Conservation (phyloP, 2,329 filamentous ascomycete species). For the Ramularia collo-cygni region DNA sequence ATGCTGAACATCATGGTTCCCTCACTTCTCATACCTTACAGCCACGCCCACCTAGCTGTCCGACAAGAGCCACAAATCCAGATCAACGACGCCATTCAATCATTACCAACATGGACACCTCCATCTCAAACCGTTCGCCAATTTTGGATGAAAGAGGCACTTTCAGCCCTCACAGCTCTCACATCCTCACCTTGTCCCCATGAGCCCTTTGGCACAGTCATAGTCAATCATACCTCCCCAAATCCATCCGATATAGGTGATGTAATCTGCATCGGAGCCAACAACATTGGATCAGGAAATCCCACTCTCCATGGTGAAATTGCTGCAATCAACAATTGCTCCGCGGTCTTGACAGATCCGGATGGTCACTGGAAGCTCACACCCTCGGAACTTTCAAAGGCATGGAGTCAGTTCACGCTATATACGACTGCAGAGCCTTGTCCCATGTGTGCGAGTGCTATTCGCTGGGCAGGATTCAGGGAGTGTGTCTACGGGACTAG, state of each 20-base stretch:
- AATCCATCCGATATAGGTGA: background rate
- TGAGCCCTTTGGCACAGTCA: background rate
- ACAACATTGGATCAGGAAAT: constrained; percentile 43
- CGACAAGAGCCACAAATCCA: too few relatives aligned
- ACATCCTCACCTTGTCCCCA: background rate
- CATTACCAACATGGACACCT: too few relatives aligned
- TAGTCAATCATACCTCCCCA: background rate
- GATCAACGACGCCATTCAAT: too few relatives aligned
- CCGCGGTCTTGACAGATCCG: constrained; percentile 40
- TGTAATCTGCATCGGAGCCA: constrained; percentile 37
- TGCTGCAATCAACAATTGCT: constrained; percentile 49
- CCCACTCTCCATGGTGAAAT: constrained; percentile 52
- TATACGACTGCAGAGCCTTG: constrained; percentile 53
- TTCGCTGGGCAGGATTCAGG: constrained; percentile 48
- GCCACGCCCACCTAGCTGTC: too few relatives aligned
- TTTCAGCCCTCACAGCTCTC: background rate
- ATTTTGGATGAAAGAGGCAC: constrained; percentile 1
- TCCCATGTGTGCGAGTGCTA: constrained; percentile 51
- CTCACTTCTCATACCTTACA: too few relatives aligned
- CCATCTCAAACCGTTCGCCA: background rate
- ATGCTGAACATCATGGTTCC: too few relatives aligned
- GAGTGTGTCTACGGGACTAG: constrained; percentile 50
- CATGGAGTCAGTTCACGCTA: constrained; percentile 41
- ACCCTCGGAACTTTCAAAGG: constrained; percentile 34
- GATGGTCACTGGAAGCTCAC: constrained; percentile 39